phyloP scores from a whole-genome alignment of 371 early-diverging fungal species.

The Mortierella sp. region DNA sequence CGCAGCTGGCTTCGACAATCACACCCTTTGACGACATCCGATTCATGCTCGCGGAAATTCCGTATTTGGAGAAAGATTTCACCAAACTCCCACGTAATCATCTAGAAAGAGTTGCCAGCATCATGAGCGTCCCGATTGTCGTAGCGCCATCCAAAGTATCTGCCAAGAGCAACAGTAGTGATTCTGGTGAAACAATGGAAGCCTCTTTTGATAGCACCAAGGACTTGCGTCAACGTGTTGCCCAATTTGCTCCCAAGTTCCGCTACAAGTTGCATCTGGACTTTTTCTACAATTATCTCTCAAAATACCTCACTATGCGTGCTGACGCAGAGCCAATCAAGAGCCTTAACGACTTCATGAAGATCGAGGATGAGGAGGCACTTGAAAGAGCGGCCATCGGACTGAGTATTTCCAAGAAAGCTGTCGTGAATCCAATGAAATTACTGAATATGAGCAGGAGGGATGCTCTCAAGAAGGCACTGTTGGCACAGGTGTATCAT shows the following conservation, averaged over 20 bases:
- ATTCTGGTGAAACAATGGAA: too few species aligned
- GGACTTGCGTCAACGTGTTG: slow-evolving; percentile 9
- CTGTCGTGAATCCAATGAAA: not conserved
- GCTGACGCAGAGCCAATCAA: slow-evolving; percentile 24
- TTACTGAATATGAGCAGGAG: not conserved
- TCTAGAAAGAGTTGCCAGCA: slow-evolving; percentile 11
- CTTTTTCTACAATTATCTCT: slow-evolving; percentile 28
- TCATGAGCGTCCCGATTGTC: slow-evolving; percentile 12
- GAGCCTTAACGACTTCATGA: slow-evolving; percentile 23
- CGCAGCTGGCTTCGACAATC: slow-evolving; percentile 11
- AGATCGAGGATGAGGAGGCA: slow-evolving; percentile 5
- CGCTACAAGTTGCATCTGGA: slow-evolving; percentile 28
- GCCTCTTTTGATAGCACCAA: too few species aligned
- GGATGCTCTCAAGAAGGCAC: slow-evolving; percentile 27
- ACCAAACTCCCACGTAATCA: not conserved
- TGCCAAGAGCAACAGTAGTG: not conserved
- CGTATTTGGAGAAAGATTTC: slow-evolving; percentile 5
- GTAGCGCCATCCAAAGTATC: not conserved
- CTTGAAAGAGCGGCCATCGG: slow-evolving; percentile 23
- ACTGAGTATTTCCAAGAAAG: slow-evolving; percentile 14
- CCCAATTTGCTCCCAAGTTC: slow-evolving; percentile 1
- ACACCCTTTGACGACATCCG: slow-evolving; percentile 35
- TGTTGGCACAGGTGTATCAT: slow-evolving; percentile 27
- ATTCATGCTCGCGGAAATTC: slow-evolving; percentile 31
- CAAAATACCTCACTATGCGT: slow-evolving; percentile 15